Evolutionary conservation across 192 early-diverging fungal species (phyloP), one percentile per base, ranked within the genome.

Genomic region (Diversispora eburnea): DNA sequence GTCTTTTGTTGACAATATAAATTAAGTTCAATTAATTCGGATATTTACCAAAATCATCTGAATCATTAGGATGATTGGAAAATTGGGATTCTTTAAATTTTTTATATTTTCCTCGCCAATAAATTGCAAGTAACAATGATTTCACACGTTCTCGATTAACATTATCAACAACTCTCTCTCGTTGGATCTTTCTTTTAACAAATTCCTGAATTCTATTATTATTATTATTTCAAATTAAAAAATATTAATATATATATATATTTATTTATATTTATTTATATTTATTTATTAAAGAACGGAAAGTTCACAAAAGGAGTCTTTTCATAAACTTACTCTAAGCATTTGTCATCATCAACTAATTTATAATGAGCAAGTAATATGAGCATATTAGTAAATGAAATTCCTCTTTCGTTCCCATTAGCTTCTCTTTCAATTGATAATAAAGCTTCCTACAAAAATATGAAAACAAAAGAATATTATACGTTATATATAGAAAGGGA

Each of bases 301-400:
- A 47, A 20, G n/a, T 54, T 5, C 15, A 8, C 25, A 60, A 76
- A 41, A 9, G n/a, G 19, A 17, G 10, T 19, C 15, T 63, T 63
- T 45, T 25, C 12, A 55, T 69, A 25, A 63, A 70, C 79, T 78
- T 79, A 83, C 82, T 79, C 25, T 25, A 88, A 75, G 3, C 82
- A 81, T 60, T 84, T 75, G 19, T 88, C 86, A 54, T 84, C 82
- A 67, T 84, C 80, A 64, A 86, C 82, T 33, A 88, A 61, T 70
- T 86, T 86, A 77, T 81, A 78, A 60, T 88, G 84, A 8, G 84
- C 86, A 56, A 88, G 64, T 72, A 83, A 82, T 52, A 80, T 75
- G 42, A 88, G 75, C 86, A 88, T 86, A 49, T 83, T 82, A 43
- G 80, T 81, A 65, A 86, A 88, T 42, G 79, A 80, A 5, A 83